Base-by-base conservation (phyloP, 1,284 basidiomycete genomes). In the Tylopilus orsonianus region DNA sequence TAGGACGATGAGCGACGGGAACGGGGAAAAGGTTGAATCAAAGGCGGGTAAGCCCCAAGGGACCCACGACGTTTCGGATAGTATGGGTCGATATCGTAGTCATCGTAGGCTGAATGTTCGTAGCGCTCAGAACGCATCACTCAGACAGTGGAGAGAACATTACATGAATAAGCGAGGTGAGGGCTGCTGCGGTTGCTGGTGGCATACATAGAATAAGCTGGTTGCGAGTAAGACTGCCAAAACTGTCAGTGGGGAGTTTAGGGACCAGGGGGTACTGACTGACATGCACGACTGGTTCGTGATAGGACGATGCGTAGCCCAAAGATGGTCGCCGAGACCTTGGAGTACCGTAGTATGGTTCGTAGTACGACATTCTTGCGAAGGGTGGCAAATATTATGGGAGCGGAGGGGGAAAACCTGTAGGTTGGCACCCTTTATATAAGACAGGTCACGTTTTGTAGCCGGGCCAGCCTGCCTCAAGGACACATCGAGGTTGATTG, bases 1-100 rank as follows among this genome's bases (percentile, higher is more conserved):
- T 81, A 69, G n/a, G 75, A 75, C 16, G 82, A 83, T 55, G 78
- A 73, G 33, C 82, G 77, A 48, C 73, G 72, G 47, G 75, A 73
- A 26, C 64, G 54, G 39, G 56, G 32, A 20, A 59, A 5, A 5
- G 65, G 46, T 20, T 56, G 60, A 4, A 64, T 48, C 10, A 53
- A 2, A n/a, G 63, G 48, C 4, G 64, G 39, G 39, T 62, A 65
- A 18, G 52, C n/a, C 8, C 42, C 41, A 26, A 53, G 0, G 9
- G 62, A 56, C 24, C 48, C 10, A 29, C 53, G 56, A 22, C 60
- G 64, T 4, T 64, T 52, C 0, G 40, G 3, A 26, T 65, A 63
- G 49, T 64, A 66, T 23, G 54, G 39, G 13, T 64, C 62, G 12
- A 39, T 14, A 14, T 41, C 50, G 14, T 65, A 8, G 44, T 65